These are phyloP conservation scores for Clathrospora elynae DNA, from an alignment of 2,329 filamentous ascomycete species.

Conservation along the genomic window DNA sequence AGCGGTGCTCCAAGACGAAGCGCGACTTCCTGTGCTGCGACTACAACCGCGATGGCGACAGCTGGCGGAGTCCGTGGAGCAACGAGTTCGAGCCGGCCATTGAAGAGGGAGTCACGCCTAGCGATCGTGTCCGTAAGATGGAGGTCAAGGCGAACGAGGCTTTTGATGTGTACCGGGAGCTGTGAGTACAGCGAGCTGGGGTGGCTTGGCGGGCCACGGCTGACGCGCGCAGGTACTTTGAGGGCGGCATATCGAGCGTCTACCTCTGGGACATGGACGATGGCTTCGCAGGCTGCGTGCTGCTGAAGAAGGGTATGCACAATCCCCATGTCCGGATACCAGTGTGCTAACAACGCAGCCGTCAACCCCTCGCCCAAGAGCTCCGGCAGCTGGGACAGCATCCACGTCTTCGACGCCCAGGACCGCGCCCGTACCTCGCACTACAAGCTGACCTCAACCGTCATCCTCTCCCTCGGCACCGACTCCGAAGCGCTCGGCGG, in stretches of 20 bases:
- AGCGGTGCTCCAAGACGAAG: constrained; percentile 83
- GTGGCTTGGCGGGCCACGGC: constrained; percentile 12
- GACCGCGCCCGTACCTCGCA: constrained; percentile 90
- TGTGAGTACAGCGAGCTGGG: constrained; percentile 56
- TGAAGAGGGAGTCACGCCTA: constrained; percentile 82
- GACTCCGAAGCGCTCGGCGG: constrained; percentile 71
- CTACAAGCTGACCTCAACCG: constrained; percentile 97
- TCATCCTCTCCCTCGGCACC: constrained; percentile 85
- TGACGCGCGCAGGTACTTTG: constrained; percentile 70
- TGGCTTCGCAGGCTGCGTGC: constrained; percentile 92
- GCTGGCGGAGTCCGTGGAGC: constrained; percentile 97
- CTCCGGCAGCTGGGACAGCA: constrained; percentile 92
- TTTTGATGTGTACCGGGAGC: constrained; percentile 93
- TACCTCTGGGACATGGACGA: constrained; percentile 99
- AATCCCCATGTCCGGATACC: neutral
- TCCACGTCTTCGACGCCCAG: constrained; percentile 96
- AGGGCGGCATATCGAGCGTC: constrained; percentile 92
- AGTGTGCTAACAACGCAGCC: constrained; percentile 55
- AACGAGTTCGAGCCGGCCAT: constrained; percentile 96
- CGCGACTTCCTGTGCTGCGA: constrained; percentile 98
- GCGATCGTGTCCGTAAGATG: constrained; percentile 89
- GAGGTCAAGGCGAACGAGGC: constrained; percentile 93
- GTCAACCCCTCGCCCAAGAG: constrained; percentile 68
- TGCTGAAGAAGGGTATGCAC: constrained; percentile 86
- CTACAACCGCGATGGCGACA: constrained; percentile 99